Evolutionary conservation across 116 monocot species (phyloP), one percentile per base, ranked within the genome.

Genomic region (Dioscorea cayenensis): DNA sequence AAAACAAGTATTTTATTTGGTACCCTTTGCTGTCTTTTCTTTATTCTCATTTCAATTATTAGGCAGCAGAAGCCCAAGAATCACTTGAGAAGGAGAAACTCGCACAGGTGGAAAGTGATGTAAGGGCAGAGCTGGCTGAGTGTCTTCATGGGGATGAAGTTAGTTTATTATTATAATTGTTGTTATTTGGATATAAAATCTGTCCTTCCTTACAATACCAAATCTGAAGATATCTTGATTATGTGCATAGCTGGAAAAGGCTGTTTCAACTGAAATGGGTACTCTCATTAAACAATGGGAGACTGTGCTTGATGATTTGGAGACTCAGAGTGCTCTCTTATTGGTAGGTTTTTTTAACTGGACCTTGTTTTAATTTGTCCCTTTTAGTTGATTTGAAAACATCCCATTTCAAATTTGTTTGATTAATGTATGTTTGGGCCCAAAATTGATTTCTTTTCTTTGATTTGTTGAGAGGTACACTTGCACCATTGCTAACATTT

Each of bases 31-130:
- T 27, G 70, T 52, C 8, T 23, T 50, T 20, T 69, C 81, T 84
- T 75, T 75, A 64, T 78, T 70, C 65, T 78, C 51, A 67, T 83
- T 78, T 49, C 70, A 61, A 69, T 73, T 69, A 66, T 77, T 84
- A 95, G 95, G 95, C 95, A 70, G 87, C 95, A 81, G 92, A 95
- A 73, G 95, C 95, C 6, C 95, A 95, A 82, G 95, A 95, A 72
- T 77, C 87, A 72, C 89, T 95, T 70, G 95, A 95, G 77, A 79
- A 76, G 71, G 95, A 95, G 74, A 85, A 89, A 74, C 87, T 95
- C 72, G 74, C 79, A 16, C 77, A 73, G 74, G 85, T 95, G 19
- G 89, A 95, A 87, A 73, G 75, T 70, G 95, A 95, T 64, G 95
- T 95, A 17, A 85, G 89, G 67, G 83, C 70, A 71, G 95, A 95